Evolutionary conservation across 768 basidiomycete genomes (phyloP).

Genomic region (Boletus bicolor): DNA sequence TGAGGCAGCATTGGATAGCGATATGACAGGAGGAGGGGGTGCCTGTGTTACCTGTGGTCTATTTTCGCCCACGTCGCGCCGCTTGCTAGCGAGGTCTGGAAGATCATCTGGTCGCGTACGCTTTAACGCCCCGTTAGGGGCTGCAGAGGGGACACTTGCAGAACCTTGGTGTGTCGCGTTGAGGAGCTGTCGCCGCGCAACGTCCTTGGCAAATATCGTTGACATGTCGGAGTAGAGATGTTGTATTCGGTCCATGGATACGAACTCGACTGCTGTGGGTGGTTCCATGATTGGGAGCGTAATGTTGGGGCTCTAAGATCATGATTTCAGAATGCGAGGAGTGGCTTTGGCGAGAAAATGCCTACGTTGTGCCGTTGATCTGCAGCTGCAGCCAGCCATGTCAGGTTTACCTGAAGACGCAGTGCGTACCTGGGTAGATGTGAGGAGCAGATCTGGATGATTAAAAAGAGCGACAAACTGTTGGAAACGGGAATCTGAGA

Average conservation of each 20-base stretch:
- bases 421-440: constrained; percentile 46
- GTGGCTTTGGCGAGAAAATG: constrained; percentile 7
- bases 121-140: constrained; percentile 43
- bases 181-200: constrained; percentile 42
- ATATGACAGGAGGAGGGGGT: constrained; percentile 23
- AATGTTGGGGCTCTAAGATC: constrained; percentile 31
- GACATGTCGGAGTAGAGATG: constrained; percentile 64
- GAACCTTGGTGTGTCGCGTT: constrained; percentile 29
- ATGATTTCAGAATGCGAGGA: constrained; percentile 5
- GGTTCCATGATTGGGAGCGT: constrained; percentile 57
- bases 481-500: constrained; percentile 49
- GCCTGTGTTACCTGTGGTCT: constrained; percentile 47
- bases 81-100: constrained; percentile 50
- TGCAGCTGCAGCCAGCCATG: constrained; percentile 67
- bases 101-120: constrained; percentile 59
- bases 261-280: constrained; percentile 49
- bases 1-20: constrained; percentile 13
- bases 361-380: constrained; percentile 55
- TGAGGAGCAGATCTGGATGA: constrained; percentile 8
- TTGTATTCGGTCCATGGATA: constrained; percentile 56
- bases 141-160: constrained; percentile 15
- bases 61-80: constrained; percentile 66
- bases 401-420: constrained; percentile 68
- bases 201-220: constrained; percentile 58
- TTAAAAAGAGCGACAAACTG: constrained; percentile 45